Evolutionary conservation across 306 rosid genomes (phyloP).

Genomic region (Cicer pinnatifidum): DNA sequence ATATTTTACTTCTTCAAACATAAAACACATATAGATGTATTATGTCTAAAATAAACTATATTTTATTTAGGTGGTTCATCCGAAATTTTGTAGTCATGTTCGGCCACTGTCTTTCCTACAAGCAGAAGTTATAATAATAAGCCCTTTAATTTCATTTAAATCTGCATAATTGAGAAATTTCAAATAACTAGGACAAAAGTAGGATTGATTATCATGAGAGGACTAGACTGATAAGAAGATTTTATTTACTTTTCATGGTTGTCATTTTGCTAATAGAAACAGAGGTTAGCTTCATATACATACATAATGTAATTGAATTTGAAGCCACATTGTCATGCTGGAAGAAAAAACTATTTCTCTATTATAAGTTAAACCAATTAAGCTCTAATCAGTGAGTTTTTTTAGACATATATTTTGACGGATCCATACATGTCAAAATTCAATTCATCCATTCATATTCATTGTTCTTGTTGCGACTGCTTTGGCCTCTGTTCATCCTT

Average conservation of each 20-base stretch:
- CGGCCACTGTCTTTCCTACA: no score
- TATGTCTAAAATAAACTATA: no score
- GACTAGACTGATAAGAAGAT: background rate
- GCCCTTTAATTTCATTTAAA: no score
- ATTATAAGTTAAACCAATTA: background rate
- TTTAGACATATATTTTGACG: background rate
- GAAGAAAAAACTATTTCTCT: background rate
- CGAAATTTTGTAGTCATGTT: no score
- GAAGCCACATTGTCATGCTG: background rate
- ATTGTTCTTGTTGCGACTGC: constrained; percentile 6
- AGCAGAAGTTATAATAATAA: no score
- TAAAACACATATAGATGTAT: no score
- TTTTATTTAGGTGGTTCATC: no score
- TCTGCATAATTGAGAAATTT: no score
- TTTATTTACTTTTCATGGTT: background rate
- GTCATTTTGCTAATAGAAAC: background rate
- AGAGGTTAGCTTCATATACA: constrained; percentile 6
- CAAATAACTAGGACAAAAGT: background rate
- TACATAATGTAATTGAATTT: background rate
- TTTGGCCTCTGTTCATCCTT: background rate
- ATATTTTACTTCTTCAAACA: no score
- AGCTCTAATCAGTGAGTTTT: background rate
- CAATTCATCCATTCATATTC: background rate
- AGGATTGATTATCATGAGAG: background rate
- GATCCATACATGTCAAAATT: background rate